Percentiles rank a stretch among this genome's conserved stretches.
phyloP scores from a whole-genome alignment of 129 eudicot species.

The Dittrichia graveolens region DNA sequence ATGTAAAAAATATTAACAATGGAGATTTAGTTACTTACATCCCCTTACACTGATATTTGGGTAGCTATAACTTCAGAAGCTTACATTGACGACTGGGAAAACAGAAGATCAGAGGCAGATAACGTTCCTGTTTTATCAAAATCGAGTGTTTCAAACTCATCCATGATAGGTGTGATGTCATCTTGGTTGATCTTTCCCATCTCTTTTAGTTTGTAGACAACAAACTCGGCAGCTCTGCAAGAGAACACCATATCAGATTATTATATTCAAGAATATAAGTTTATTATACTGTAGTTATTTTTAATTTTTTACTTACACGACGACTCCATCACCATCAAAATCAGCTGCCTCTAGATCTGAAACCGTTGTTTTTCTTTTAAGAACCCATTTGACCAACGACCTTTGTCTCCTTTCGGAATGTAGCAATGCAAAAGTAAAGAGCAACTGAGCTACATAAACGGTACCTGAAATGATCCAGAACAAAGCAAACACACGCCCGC shows the following conservation, averaged over 20 bases:
- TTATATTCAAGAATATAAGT: neutral
- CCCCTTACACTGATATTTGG: conserved; percentile 24
- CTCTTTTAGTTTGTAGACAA: conserved; percentile 69
- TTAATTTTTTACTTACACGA: conserved; percentile 63
- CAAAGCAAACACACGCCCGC: conserved; percentile 87
- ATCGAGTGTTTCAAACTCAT: conserved; percentile 76
- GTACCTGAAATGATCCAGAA: conserved; percentile 82
- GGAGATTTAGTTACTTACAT: conserved; percentile 11
- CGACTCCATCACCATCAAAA: conserved; percentile 65
- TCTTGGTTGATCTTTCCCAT: conserved; percentile 88
- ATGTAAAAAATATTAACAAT: too few species aligned
- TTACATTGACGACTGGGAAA: conserved; percentile 47
- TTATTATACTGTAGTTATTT: neutral
- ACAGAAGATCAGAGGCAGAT: conserved; percentile 56
- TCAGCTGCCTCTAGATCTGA: conserved; percentile 88
- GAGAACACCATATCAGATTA: conserved; percentile 23
- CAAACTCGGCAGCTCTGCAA: conserved; percentile 82
- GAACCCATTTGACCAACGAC: conserved; percentile 63
- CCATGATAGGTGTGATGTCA: conserved; percentile 60
- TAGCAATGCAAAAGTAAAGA: conserved; percentile 67
- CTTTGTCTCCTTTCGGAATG: conserved; percentile 62
- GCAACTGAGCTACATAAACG: conserved; percentile 80
- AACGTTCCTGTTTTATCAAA: conserved; percentile 85
- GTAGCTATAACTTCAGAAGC: conserved; percentile 9
- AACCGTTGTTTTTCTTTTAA: conserved; percentile 54